Percentiles rank a stretch among this genome's conserved stretches.
Evolutionary conservation across 1,284 basidiomycete genomes (phyloP).

Genomic region (Ustilago vetiveriae): DNA sequence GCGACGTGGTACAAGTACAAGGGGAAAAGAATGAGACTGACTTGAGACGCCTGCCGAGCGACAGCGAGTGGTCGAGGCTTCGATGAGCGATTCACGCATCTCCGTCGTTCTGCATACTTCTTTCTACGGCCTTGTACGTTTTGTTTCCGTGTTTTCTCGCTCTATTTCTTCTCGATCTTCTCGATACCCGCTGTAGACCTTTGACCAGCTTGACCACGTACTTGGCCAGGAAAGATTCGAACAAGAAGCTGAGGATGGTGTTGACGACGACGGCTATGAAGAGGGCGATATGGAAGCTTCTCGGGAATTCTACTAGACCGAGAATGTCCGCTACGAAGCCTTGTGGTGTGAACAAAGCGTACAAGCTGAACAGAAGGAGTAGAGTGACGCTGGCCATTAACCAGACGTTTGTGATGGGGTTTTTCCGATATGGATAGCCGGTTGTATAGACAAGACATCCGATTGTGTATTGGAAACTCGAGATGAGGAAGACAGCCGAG

Average conservation of each 20-base stretch:
- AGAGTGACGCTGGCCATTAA: constrained; percentile 54
- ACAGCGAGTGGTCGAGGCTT: no score
- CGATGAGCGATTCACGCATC: constrained; percentile 14
- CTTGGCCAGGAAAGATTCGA: constrained; percentile 71
- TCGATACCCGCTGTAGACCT: constrained; percentile 32
- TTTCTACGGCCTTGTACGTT: constrained; percentile 54
- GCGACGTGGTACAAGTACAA: constrained; percentile 8
- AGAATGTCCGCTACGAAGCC: constrained; percentile 75
- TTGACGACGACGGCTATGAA: constrained; percentile 79
- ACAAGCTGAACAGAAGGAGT: constrained; percentile 53
- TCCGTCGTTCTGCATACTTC: constrained; percentile 51
- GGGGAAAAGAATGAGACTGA: no score
- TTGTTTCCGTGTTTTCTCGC: constrained; percentile 38
- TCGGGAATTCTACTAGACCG: constrained; percentile 81
- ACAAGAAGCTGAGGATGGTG: constrained; percentile 77
- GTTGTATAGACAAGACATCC: constrained; percentile 97
- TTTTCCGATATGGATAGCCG: constrained; percentile 92
- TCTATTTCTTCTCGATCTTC: constrained; percentile 10
- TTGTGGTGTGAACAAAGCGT: constrained; percentile 71
- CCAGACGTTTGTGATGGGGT: constrained; percentile 85
- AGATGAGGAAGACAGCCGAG: constrained; percentile 88
- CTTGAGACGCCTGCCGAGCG: no score
- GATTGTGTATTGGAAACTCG: constrained; percentile 97
- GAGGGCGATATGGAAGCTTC: constrained; percentile 77
- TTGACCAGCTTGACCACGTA: constrained; percentile 50